These are phyloP conservation scores for Saccharomyces pastorianus DNA, from an alignment of 1,139 yeast species.

Conservation along the genomic window DNA sequence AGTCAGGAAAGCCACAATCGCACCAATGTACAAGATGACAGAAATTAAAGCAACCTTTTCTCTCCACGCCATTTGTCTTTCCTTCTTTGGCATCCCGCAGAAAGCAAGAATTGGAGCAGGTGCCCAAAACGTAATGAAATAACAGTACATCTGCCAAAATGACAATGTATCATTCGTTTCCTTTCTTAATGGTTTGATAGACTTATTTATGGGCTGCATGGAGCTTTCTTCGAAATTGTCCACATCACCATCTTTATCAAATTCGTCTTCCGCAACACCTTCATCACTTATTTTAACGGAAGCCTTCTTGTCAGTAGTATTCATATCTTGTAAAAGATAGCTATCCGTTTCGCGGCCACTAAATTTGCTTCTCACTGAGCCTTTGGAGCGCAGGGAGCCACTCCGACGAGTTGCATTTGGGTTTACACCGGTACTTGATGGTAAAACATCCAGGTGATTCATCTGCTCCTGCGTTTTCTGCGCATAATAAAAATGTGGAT, in stretches of 20 bases:
- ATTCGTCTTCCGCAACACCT: conserved; percentile 1
- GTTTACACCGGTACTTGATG: conserved; percentile 68
- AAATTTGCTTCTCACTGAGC: background rate
- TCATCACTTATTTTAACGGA: background rate
- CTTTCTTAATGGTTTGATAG: conserved; percentile 4
- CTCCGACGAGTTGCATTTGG: conserved; percentile 35
- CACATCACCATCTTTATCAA: conserved; percentile 1
- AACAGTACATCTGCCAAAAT: conserved; percentile 78
- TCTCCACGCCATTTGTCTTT: conserved; percentile 92
- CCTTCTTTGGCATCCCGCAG: conserved; percentile 72
- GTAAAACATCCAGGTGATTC: conserved; percentile 53
- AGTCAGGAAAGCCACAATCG: conserved; percentile 75
- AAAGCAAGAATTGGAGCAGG: conserved; percentile 65
- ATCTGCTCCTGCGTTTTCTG: conserved; percentile 69
- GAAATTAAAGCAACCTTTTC: conserved; percentile 84
- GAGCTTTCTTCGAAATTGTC: background rate
- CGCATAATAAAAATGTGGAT: conserved; percentile 75
- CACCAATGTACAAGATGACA: conserved; percentile 64
- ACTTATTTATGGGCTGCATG: conserved; percentile 1
- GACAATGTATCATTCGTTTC: conserved; percentile 37
- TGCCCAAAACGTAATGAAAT: conserved; percentile 81
- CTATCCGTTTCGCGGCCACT: background rate
- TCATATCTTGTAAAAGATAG: background rate
- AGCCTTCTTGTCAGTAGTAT: background rate
- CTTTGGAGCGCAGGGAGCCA: conserved; percentile 10